Percentiles rank a stretch among this genome's conserved stretches.
Conservation (phyloP, 2,329 filamentous ascomycete genomes). For the Claviceps monticola region DNA sequence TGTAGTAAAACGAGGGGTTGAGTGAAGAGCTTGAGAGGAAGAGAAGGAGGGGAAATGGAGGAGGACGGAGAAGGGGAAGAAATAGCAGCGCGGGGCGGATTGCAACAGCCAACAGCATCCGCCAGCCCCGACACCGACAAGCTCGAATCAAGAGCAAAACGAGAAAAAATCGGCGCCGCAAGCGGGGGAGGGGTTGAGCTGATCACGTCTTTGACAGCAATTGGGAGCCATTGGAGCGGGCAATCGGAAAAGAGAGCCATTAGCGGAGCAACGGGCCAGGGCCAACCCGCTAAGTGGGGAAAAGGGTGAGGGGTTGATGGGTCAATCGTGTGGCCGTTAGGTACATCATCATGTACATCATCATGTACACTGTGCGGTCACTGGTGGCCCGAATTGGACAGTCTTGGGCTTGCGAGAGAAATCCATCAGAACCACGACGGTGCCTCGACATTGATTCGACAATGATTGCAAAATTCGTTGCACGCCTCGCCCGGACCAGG, state of each 20-base stretch:
- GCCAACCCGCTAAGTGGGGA: too few species aligned
- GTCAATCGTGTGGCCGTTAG: too few species aligned
- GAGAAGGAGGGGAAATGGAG: constrained; percentile 8
- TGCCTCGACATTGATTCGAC: background rate
- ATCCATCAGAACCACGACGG: too few species aligned
- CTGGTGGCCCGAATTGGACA: too few species aligned
- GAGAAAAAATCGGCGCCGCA: constrained; percentile 18
- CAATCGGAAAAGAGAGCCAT: background rate
- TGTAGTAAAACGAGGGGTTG: background rate
- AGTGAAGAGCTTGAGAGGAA: background rate
- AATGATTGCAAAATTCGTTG: too few species aligned
- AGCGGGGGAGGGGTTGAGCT: constrained; percentile 16
- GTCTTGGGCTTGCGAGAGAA: too few species aligned
- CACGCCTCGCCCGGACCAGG: too few species aligned
- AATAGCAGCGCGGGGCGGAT: constrained; percentile 8
- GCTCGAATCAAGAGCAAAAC: constrained; percentile 6
- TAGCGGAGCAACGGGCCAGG: too few species aligned
- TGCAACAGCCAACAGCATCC: background rate
- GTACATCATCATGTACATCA: too few species aligned
- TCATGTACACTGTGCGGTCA: too few species aligned
- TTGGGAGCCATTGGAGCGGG: background rate
- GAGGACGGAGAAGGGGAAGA: constrained; percentile 11
- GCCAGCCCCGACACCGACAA: constrained; percentile 1
- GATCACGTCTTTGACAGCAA: background rate
- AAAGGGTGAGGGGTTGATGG: too few species aligned